These are phyloP conservation scores for Lanmaoa rubissima DNA, from an alignment of 768 basidiomycete genomes.

Conservation along the genomic window DNA sequence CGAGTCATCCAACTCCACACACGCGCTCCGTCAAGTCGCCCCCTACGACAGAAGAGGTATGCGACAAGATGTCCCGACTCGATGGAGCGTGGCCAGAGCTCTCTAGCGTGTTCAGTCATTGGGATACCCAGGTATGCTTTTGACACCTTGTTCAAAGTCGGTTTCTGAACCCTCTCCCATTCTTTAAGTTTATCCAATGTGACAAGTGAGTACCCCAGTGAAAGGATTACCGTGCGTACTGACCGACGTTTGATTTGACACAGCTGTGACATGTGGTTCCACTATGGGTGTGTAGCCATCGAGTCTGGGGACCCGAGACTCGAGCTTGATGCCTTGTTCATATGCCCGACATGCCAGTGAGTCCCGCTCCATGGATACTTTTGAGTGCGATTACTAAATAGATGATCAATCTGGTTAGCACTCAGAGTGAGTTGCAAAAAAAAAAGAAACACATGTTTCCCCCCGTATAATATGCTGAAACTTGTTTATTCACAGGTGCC, in stretches of 20 bases:
- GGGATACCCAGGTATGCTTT: constrained; percentile 25
- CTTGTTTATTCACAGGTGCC: constrained; percentile 9
- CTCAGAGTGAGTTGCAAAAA: constrained; percentile 3
- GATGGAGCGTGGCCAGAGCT: constrained; percentile 17
- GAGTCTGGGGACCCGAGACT: constrained; percentile 37
- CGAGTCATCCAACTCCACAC: background rate
- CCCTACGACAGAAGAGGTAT: background rate
- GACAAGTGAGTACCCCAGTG: constrained; percentile 28
- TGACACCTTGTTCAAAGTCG: background rate
- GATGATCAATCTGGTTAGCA: constrained; percentile 2
- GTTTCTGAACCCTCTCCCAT: background rate
- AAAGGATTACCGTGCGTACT: background rate
- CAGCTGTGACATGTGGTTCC: constrained; percentile 49
- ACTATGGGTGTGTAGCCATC: constrained; percentile 51
- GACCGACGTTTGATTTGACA: background rate
- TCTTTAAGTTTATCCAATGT: constrained; percentile 33
- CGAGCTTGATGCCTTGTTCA: constrained; percentile 30
- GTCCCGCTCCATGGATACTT: background rate
- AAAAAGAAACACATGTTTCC: background rate
- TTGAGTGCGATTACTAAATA: background rate
- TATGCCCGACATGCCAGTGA: constrained; percentile 44
- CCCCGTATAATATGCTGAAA: background rate
- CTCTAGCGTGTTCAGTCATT: constrained; percentile 7
- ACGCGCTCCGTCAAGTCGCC: background rate
- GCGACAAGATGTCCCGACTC: background rate